These are phyloP conservation scores for Raffaelea albimanens DNA, from an alignment of 2,329 filamentous ascomycete genomes.

Conservation along the genomic window DNA sequence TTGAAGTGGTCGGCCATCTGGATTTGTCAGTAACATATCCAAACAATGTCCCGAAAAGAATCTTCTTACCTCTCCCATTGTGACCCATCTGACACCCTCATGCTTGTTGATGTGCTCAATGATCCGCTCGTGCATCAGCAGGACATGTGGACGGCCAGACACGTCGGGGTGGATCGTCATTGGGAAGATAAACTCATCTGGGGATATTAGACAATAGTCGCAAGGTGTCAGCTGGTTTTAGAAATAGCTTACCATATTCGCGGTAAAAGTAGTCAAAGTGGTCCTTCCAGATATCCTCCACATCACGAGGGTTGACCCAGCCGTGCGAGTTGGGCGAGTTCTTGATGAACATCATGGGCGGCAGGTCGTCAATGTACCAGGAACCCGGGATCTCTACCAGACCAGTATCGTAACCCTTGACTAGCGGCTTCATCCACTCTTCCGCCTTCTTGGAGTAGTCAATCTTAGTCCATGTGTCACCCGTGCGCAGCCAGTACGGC, in stretches of 20 bases:
- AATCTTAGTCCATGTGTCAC: conserved; percentile 59
- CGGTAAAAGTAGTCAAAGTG: conserved; percentile 68
- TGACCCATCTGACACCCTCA: conserved; percentile 50
- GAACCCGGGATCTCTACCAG: conserved; percentile 57
- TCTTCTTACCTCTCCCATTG: conserved; percentile 36
- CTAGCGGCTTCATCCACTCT: conserved; percentile 58
- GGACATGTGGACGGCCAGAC: conserved; percentile 59
- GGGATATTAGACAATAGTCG: too few species aligned
- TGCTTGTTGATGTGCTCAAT: conserved; percentile 16
- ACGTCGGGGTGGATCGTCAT: conserved; percentile 72
- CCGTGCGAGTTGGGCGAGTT: conserved; percentile 55
- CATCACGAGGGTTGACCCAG: conserved; percentile 42
- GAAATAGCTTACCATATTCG: conserved; percentile 37
- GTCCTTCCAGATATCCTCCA: conserved; percentile 56
- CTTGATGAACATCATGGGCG: conserved; percentile 67
- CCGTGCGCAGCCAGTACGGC: conserved; percentile 53
- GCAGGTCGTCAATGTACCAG: conserved; percentile 57
- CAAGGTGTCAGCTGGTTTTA: too few species aligned
- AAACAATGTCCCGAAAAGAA: conserved; percentile 47
- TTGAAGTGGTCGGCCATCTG: conserved; percentile 67
- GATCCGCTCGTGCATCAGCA: conserved; percentile 31
- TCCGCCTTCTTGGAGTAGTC: conserved; percentile 53
- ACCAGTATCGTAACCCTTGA: conserved; percentile 49
- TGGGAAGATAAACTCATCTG: conserved; percentile 65
- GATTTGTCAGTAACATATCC: conserved; percentile 35